Base-by-base conservation (phyloP, 441 rosid genomes). In the Erodium moschatum region DNA sequence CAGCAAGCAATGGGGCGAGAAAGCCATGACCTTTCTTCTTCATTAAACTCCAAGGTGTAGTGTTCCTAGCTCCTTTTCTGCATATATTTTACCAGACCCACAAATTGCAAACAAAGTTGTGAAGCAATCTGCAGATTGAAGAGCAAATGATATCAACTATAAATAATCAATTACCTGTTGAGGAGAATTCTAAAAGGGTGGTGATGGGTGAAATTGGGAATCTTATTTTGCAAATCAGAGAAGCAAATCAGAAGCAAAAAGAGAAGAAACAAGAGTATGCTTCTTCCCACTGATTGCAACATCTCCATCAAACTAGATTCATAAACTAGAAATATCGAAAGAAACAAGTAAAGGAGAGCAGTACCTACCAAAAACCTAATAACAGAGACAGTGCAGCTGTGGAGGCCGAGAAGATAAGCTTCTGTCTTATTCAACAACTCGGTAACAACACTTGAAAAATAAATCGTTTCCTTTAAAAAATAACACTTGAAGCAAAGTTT, bases 1-100 rank as follows among this genome's bases (percentile, higher is more conserved):
- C 89, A 16, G 21, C 0, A 67, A 68, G 67, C 67, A 85, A 3
- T 9, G 75, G 76, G 67, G 76, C 76, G 67, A 66, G 31, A 65
- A 69, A 35, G 56, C 6, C 4, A 46, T 42, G 74, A 64, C 74
- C 79, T 68, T 77, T 79, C 58, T 31, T 81, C 71, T 33, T 33
- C 38, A 33, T 33, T 33, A 33, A 3, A 33, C 6, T 33, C 38
- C 38, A 5, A 33, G 75, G 77, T 73, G 73, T 83, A 73, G 63
- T 20, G 13, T 33, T 33, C 38, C 38, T 33, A 33, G 4, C 38
- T 33, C 38, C 38, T 33, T 33, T 33, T 33, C 38, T 33, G 4
- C 38, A 54, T 60, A 12, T 33, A 48, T 48, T 9, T 18, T 18
- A 19, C 40, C 12, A 58, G 2, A 24, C 64, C 11, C 33, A 27